phyloP scores from a whole-genome alignment of 768 basidiomycete genomes.

The Leccinum variicolor region DNA sequence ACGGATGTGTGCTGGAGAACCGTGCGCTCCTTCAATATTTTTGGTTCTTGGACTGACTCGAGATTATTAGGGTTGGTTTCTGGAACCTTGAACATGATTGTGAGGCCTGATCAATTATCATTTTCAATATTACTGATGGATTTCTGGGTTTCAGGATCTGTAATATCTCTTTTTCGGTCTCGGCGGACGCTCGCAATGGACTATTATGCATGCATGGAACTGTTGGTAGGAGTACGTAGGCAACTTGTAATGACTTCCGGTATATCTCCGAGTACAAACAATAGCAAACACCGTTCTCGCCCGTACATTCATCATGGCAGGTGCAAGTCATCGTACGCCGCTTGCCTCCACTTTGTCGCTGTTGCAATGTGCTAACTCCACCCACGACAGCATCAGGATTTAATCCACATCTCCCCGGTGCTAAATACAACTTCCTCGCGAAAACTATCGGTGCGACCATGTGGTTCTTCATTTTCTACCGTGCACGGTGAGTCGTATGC shows the following conservation, averaged over 20 bases:
- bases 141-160: slow-evolving; percentile 5
- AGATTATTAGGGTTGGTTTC: slow-evolving; percentile 58
- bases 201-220: not conserved
- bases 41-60: not conserved
- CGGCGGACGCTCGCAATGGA: not conserved
- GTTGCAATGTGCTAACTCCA: slow-evolving; percentile 1
- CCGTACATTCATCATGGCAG: slow-evolving; percentile 32
- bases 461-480: slow-evolving; percentile 99
- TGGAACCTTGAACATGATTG: slow-evolving; percentile 83
- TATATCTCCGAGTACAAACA: slow-evolving; percentile 17
- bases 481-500: slow-evolving; percentile 67
- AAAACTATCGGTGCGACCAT: slow-evolving; percentile 89
- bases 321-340: slow-evolving; percentile 27
- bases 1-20: slow-evolving; percentile 78
- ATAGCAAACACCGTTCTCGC: slow-evolving; percentile 19
- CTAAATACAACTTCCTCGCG: slow-evolving; percentile 71
- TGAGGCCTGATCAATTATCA: not conserved
- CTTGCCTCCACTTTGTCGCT: not conserved
- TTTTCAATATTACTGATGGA: not conserved
- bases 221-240: not conserved
- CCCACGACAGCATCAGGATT: slow-evolving; percentile 63
- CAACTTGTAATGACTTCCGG: not conserved
- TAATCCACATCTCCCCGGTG: slow-evolving; percentile 81
- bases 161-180: not conserved
- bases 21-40: slow-evolving; percentile 27